Evolutionary conservation across 2,329 filamentous ascomycete genomes (phyloP).

Genomic region (Fusarium goolgardi): DNA sequence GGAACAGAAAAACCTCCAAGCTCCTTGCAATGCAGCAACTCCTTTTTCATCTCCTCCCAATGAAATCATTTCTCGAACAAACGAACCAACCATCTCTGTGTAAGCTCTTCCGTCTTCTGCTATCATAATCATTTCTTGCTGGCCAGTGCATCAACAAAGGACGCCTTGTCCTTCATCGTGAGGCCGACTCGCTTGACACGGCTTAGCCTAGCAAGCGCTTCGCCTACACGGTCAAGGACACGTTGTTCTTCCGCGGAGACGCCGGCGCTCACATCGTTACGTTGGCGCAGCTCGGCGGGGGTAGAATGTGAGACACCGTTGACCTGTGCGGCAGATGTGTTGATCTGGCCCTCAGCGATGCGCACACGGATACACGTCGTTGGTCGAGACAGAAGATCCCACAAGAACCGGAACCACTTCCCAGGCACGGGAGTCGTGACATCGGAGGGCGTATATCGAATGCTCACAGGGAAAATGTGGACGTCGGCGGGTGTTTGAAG

Average conservation of each 20-base stretch:
- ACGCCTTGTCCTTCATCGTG: slow-evolving; percentile 82
- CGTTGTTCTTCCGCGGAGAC: slow-evolving; percentile 70
- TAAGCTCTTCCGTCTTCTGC: not conserved
- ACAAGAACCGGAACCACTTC: slow-evolving; percentile 78
- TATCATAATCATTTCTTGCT: slow-evolving; percentile 49
- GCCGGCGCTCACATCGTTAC: slow-evolving; percentile 49
- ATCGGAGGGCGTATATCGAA: slow-evolving; percentile 89
- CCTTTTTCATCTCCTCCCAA: slow-evolving; percentile 7
- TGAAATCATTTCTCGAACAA: not conserved
- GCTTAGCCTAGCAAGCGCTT: slow-evolving; percentile 86
- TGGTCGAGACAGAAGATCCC: slow-evolving; percentile 84
- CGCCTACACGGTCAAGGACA: slow-evolving; percentile 81
- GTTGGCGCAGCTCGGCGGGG: slow-evolving; percentile 46
- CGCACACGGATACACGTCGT: slow-evolving; percentile 92
- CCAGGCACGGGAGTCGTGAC: slow-evolving; percentile 91
- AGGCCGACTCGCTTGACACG: slow-evolving; percentile 90
- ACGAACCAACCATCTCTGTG: slow-evolving; percentile 1
- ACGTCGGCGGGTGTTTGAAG: slow-evolving; percentile 73
- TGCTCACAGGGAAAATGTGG: slow-evolving; percentile 88
- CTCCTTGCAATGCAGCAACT: slow-evolving; percentile 45
- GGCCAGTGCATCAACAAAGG: slow-evolving; percentile 78
- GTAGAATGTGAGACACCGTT: slow-evolving; percentile 51
- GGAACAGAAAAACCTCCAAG: slow-evolving; percentile 29
- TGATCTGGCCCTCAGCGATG: slow-evolving; percentile 80
- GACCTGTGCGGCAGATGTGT: slow-evolving; percentile 56